Percentiles rank a stretch among this genome's conserved stretches.
phyloP scores from a whole-genome alignment of 2,329 filamentous ascomycete genomes.

The Aspergillus amoenus region DNA sequence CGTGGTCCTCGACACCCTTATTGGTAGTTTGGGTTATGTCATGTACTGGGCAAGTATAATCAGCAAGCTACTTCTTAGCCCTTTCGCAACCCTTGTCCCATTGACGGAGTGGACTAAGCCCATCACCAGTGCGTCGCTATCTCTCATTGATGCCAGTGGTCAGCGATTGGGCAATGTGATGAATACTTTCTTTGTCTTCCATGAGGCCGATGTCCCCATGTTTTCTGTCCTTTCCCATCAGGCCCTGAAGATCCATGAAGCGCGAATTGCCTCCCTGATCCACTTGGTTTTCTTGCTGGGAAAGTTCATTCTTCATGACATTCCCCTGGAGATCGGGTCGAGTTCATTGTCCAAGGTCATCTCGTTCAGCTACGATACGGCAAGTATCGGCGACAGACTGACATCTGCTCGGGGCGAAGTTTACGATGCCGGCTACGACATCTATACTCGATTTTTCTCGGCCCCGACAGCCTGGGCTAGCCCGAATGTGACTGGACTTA shows the following conservation, averaged over 20 bases:
- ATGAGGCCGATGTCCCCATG: constrained; percentile 65
- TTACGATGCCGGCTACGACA: constrained; percentile 20
- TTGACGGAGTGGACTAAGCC: constrained; percentile 36
- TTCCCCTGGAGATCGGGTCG: constrained; percentile 35
- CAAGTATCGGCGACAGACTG: constrained; percentile 19
- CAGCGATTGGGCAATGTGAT: constrained; percentile 39
- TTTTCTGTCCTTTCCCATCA: constrained; percentile 76
- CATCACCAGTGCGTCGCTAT: constrained; percentile 41
- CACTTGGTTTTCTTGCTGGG: constrained; percentile 40
- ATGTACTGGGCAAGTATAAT: constrained; percentile 41
- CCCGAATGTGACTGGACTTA: constrained; percentile 20
- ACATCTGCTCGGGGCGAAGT: constrained; percentile 21
- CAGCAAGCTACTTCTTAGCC: constrained; percentile 33
- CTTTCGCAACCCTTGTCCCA: constrained; percentile 36
- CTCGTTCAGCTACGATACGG: constrained; percentile 19
- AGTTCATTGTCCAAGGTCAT: constrained; percentile 25
- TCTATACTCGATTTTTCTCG: constrained; percentile 21
- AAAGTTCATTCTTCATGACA: constrained; percentile 43
- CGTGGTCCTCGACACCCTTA: constrained; percentile 70
- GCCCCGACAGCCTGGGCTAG: constrained; percentile 30
- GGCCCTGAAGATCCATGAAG: constrained; percentile 63
- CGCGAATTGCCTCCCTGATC: constrained; percentile 47
- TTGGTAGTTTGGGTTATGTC: constrained; percentile 62
- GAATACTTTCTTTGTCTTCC: constrained; percentile 41
- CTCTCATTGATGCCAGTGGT: constrained; percentile 43